These are phyloP conservation scores for Microbotryum lychnidis-dioicae DNA, from an alignment of 1,284 basidiomycete species.

Conservation along the genomic window DNA sequence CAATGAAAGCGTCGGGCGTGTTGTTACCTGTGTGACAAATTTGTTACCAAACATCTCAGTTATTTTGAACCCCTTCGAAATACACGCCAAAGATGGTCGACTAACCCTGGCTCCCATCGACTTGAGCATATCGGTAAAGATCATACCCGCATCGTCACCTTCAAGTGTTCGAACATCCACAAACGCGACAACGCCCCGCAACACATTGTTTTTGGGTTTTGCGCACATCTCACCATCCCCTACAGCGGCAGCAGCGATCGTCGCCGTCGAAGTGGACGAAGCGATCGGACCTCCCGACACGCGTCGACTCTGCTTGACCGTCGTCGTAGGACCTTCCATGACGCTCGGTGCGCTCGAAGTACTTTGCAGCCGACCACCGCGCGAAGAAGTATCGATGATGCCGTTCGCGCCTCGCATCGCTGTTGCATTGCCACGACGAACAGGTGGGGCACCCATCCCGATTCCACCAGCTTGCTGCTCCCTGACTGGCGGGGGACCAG, in stretches of 20 bases:
- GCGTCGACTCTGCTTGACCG: neutral
- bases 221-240: neutral
- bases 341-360: neutral
- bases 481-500: neutral
- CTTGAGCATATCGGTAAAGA: conserved; percentile 77
- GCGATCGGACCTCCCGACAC: neutral
- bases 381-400: conserved; percentile 3
- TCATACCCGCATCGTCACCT: conserved; percentile 71
- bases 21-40: conserved; percentile 44
- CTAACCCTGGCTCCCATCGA: conserved; percentile 72
- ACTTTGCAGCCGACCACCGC: neutral
- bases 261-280: neutral
- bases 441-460: neutral
- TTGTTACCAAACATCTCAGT: neutral
- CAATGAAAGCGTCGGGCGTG: conserved; percentile 48
- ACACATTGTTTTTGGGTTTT: conserved; percentile 1
- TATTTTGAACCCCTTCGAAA: too few species aligned
- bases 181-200: conserved; percentile 65
- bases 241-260: neutral
- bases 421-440: neutral
- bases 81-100: conserved; percentile 7
- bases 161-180: conserved; percentile 82
- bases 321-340: neutral
- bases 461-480: neutral
- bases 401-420: conserved; percentile 1